Base-by-base conservation (phyloP, 2,329 filamentous ascomycete genomes). In the Aspergillus hiratsukae region DNA sequence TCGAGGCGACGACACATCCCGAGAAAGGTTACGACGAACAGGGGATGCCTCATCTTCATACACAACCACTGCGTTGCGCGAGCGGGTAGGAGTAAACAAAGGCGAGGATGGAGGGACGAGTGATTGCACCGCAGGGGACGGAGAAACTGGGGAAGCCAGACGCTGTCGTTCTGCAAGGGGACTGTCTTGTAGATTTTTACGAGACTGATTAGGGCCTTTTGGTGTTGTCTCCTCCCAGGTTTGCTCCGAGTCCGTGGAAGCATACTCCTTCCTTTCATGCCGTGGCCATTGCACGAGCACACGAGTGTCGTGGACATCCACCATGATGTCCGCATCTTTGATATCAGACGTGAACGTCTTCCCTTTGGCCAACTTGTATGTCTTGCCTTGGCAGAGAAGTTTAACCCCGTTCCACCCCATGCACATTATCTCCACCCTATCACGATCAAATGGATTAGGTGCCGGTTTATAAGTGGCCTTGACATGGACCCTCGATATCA, bases 401-500 rank as follows among this genome's bases (percentile, higher is more conserved):
- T 91, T 96, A 63, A 94, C 81, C 17, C 94, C 94, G 73, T 99
- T 99, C 93, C 93, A 97, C 23, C 94, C 94, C 68, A 89, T 84
- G 79, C 94, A 99, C 67, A 90, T 82, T 66, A 99, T 88, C 74
- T 96, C 90, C 49, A 99, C 84, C 73, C 86, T 87, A 72, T 89
- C 90, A 60, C 85, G 81, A 64, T 90, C 86, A 66, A 90, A 82
- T 4, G 83, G 83, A 54, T 83, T 81, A 21, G 81, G 77, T 11
- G 90, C 85, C 23, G 88, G 82, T 61, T 93, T 84, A 73, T 92
- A 99, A 53, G 87, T 84, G 61, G 91, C 92, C 75, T 90, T 88
- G 74, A 97, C 89, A 72, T 99, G 94, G 25, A 97, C 85, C 69
- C 94, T 88, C 68, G 94, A 97, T 61, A 99, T 91, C 58, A 95